Evolutionary conservation across 306 rosid species (phyloP).

Genomic region (Cucurbita maxima): DNA sequence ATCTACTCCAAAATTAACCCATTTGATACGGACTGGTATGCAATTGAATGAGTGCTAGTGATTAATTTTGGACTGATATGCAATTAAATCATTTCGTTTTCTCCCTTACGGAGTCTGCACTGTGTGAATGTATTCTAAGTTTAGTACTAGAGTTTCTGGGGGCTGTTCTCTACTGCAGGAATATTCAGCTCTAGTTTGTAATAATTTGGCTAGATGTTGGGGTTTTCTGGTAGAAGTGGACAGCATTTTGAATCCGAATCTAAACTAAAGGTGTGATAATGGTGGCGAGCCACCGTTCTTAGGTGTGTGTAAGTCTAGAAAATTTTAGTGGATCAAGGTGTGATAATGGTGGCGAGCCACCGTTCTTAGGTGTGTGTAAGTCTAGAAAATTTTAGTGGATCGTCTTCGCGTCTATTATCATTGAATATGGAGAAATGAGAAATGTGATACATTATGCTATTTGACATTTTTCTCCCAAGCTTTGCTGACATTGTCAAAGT

Average conservation of each 20-base stretch:
- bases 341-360: not conserved
- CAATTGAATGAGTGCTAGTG: not conserved
- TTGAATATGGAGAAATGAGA: not conserved
- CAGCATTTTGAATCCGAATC: not conserved
- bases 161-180: not conserved
- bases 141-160: not conserved
- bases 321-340: not conserved
- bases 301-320: not conserved
- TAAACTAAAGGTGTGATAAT: not conserved
- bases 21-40: not conserved
- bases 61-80: not conserved
- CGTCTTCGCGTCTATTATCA: not conserved
- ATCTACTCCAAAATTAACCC: not conserved
- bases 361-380: not conserved
- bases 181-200: not conserved
- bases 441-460: not conserved
- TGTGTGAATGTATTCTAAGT: not conserved
- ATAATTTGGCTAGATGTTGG: not conserved
- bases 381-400: not conserved
- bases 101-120: not conserved
- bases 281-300: not conserved
- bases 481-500: conserved; percentile 11
- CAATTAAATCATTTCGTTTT: not conserved
- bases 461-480: not conserved
- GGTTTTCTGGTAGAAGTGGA: not conserved